These are phyloP conservation scores for Schizochytrium sp. DNA, from an alignment of 108 stramenopile species.

Conservation along the genomic window DNA sequence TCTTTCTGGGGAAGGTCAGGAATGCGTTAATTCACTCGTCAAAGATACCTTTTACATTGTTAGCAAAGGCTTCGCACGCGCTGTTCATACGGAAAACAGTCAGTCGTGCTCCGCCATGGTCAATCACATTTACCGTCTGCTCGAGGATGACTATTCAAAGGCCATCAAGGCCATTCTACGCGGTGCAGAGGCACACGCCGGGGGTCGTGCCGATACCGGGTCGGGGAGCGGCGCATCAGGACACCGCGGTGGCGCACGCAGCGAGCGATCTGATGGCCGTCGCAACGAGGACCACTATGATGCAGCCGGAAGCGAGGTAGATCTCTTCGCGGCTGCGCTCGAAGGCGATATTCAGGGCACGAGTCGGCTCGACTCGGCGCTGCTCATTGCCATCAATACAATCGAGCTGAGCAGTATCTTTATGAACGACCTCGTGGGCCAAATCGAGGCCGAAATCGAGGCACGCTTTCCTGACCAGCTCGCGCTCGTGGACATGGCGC, in stretches of 20 bases:
- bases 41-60: neutral
- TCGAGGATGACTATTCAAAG: neutral
- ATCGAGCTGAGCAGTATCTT: neutral
- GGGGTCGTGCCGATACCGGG: neutral
- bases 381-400: neutral
- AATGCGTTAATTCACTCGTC: neutral
- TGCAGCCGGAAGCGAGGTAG: neutral
- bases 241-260: neutral
- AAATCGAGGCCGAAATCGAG: neutral
- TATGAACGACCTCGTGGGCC: neutral
- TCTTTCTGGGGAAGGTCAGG: neutral
- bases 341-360: neutral
- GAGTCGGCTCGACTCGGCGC: neutral
- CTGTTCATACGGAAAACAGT: neutral
- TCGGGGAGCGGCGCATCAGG: neutral
- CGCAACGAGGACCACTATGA: neutral
- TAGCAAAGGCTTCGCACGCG: neutral
- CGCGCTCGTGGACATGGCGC: neutral
- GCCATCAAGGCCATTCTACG: neutral
- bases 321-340: neutral
- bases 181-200: neutral
- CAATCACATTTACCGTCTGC: neutral
- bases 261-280: neutral
- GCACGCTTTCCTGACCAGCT: slow-evolving; percentile 7
- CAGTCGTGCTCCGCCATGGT: neutral